A percentile compares a stretch with the other conserved stretches of the same genome.
Conservation (phyloP, 495 filamentous ascomycete species). For the Penicillium argentinense region DNA sequence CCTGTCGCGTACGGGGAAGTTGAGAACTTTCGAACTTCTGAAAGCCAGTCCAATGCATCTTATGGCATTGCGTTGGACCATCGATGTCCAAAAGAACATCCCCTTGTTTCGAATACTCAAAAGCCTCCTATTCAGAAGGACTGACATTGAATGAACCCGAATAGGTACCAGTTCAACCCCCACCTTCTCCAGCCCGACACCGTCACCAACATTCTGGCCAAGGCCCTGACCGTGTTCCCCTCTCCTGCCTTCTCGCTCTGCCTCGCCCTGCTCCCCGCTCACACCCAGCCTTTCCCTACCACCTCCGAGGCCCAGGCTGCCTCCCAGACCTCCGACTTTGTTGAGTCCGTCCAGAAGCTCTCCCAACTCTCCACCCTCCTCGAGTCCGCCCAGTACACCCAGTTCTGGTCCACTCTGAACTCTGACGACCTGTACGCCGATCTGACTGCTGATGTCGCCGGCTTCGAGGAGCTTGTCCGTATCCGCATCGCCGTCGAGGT, state of each 20-base stretch:
- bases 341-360: constrained; percentile 89
- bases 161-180: constrained; percentile 99
- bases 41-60: constrained; percentile 22
- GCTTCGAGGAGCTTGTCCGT: constrained; percentile 96
- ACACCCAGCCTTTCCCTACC: constrained; percentile 61
- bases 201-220: constrained; percentile 97
- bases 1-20: constrained; percentile 32
- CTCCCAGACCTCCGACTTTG: constrained; percentile 59
- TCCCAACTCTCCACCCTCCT: constrained; percentile 80
- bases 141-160: constrained; percentile 10
- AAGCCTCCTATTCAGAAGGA: neutral
- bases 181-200: constrained; percentile 95
- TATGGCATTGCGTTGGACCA: constrained; percentile 9
- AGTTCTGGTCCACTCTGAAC: constrained; percentile 92
- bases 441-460: constrained; percentile 86
- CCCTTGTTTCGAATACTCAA: neutral
- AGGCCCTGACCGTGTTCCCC: constrained; percentile 96
- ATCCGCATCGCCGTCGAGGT: constrained; percentile 87
- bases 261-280: constrained; percentile 83
- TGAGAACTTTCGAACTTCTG: constrained; percentile 35
- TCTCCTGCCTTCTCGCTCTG: constrained; percentile 92
- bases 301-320: constrained; percentile 61
- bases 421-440: constrained; percentile 96
- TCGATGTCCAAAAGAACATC: neutral
- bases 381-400: constrained; percentile 77